A percentile compares a stretch with the other conserved stretches of the same genome.
These are phyloP conservation scores for Globisporangium paroecandrum DNA, from an alignment of 352 stramenopile genomes.

Conservation along the genomic window DNA sequence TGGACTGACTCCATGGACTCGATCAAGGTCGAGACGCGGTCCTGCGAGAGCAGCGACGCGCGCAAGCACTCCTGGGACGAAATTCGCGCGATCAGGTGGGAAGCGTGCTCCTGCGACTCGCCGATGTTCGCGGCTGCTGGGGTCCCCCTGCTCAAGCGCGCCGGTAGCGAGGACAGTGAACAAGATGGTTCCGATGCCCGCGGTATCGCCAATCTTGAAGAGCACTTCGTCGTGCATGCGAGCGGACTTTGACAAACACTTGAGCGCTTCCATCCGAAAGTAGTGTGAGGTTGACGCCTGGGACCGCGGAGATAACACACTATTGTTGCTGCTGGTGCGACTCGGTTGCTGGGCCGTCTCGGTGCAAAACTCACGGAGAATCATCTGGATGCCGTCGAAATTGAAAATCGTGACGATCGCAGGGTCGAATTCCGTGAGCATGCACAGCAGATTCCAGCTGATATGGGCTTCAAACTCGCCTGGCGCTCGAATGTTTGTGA, in stretches of 20 bases:
- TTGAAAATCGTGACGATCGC: conserved; percentile 64
- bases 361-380: conserved; percentile 48
- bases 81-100: conserved; percentile 56
- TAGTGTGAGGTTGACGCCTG: conserved; percentile 19
- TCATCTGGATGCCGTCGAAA: conserved; percentile 48
- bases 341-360: conserved; percentile 14
- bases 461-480: conserved; percentile 33
- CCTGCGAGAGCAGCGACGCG: conserved; percentile 45
- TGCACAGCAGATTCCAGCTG: conserved; percentile 54
- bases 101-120: conserved; percentile 48
- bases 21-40: conserved; percentile 58
- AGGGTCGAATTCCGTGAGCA: conserved; percentile 51
- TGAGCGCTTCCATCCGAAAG: conserved; percentile 50
- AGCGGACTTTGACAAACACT: conserved; percentile 56
- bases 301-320: conserved; percentile 10
- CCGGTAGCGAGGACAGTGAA: conserved; percentile 35
- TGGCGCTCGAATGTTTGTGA: conserved; percentile 33
- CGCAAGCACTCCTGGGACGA: conserved; percentile 48
- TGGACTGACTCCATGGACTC: conserved; percentile 76
- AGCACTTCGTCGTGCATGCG: conserved; percentile 61
- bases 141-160: background rate
- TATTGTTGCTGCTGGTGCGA: conserved; percentile 9
- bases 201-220: conserved; percentile 52
- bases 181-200: conserved; percentile 37
- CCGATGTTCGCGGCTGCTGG: conserved; percentile 16